Evolutionary conservation across 1,284 basidiomycete species (phyloP).

Genomic region (Tilletia setariae): DNA sequence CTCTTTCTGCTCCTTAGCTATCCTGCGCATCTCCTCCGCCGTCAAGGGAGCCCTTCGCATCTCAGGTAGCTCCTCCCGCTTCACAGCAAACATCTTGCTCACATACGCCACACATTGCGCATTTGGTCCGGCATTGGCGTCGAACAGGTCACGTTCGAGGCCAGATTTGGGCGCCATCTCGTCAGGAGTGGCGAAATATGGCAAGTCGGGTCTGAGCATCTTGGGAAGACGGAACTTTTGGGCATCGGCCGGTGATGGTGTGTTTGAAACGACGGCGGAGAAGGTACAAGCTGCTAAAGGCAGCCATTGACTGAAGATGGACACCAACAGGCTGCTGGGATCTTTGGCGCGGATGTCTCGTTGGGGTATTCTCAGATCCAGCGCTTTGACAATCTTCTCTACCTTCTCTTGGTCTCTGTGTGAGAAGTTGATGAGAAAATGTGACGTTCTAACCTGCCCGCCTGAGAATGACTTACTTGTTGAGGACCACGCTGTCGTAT

Average conservation of each 20-base stretch:
- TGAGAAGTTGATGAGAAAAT: too few relatives aligned
- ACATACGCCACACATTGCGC: constrained; percentile 66
- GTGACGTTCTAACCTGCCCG: too few relatives aligned
- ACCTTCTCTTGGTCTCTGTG: constrained; percentile 64
- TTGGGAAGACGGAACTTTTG: constrained; percentile 81
- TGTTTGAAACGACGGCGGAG: constrained; percentile 83
- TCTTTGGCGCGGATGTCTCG: constrained; percentile 92
- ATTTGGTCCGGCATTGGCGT: constrained; percentile 56
- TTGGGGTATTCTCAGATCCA: constrained; percentile 78
- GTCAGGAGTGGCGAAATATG: constrained; percentile 54
- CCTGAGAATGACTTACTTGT: constrained; percentile 21
- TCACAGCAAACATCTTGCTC: constrained; percentile 97
- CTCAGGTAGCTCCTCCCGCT: constrained; percentile 77
- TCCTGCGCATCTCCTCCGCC: constrained; percentile 79
- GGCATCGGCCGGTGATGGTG: constrained; percentile 79
- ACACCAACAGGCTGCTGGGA: constrained; percentile 72
- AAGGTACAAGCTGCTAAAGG: constrained; percentile 90
- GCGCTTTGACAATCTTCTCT: constrained; percentile 77
- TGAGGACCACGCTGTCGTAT: constrained; percentile 60
- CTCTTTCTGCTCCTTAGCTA: constrained; percentile 58
- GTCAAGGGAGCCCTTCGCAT: constrained; percentile 60
- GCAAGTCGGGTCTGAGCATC: constrained; percentile 81
- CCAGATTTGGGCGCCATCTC: constrained; percentile 52
- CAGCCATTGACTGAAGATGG: constrained; percentile 94
- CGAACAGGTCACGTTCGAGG: constrained; percentile 77